Evolutionary conservation across 768 basidiomycete genomes (phyloP).

Genomic region (Lanmaoa pseudosensibilis): DNA sequence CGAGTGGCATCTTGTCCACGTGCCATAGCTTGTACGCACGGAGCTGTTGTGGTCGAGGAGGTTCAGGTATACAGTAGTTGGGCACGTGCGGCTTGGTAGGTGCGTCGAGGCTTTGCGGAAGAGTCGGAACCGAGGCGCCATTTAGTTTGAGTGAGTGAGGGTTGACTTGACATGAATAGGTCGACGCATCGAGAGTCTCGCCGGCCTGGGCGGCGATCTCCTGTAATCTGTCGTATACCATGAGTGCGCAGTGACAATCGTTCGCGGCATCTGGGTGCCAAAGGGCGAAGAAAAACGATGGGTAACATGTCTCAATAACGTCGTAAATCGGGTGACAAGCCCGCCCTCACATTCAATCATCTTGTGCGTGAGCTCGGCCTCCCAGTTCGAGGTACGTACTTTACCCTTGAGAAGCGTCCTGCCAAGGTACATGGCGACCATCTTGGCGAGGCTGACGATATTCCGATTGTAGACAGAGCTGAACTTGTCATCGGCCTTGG

Average conservation of each 20-base stretch:
- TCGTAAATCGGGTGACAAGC: not conserved
- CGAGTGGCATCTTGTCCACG: slow-evolving; percentile 33
- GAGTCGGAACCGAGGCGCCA: not conserved
- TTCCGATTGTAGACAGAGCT: slow-evolving; percentile 33
- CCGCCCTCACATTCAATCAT: slow-evolving; percentile 40
- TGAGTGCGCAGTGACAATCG: slow-evolving; percentile 48
- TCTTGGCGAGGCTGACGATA: slow-evolving; percentile 43
- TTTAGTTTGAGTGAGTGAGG: slow-evolving; percentile 7
- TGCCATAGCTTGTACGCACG: slow-evolving; percentile 50
- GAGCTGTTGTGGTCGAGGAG: slow-evolving; percentile 38
- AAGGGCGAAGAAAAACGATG: not conserved
- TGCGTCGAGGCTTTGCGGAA: not conserved
- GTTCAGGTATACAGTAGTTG: slow-evolving; percentile 28
- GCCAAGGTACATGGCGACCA: slow-evolving; percentile 43
- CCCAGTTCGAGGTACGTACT: slow-evolving; percentile 51
- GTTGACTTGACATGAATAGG: slow-evolving; percentile 32
- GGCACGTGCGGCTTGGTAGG: slow-evolving; percentile 8
- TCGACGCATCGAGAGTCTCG: slow-evolving; percentile 16
- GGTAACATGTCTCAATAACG: not conserved
- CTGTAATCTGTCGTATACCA: slow-evolving; percentile 42
- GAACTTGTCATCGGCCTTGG: slow-evolving; percentile 39
- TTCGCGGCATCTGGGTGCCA: slow-evolving; percentile 47
- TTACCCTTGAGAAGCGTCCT: slow-evolving; percentile 43
- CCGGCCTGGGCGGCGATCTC: slow-evolving; percentile 29
- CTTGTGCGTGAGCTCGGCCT: slow-evolving; percentile 33